These are phyloP conservation scores for Bothriochloa decipiens DNA, from an alignment of 176 grass and related monocot genomes.

Conservation along the genomic window DNA sequence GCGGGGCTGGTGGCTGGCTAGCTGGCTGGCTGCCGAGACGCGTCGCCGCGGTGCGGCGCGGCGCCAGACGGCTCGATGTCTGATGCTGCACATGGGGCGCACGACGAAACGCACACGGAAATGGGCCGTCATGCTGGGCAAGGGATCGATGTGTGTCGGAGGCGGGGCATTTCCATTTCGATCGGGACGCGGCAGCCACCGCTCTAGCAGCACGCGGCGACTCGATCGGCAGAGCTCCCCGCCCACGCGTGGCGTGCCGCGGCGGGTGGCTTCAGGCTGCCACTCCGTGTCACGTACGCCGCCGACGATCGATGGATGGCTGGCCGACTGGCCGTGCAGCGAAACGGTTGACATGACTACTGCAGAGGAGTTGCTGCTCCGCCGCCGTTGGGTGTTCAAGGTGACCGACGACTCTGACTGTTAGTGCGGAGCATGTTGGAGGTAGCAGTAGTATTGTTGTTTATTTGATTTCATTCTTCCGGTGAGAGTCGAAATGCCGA, in stretches of 20 bases:
- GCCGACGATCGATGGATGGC: not conserved
- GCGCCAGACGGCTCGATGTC: not conserved
- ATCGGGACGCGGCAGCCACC: not conserved
- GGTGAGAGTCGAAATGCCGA: not conserved
- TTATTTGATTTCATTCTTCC: not conserved
- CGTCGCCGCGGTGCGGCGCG: slow-evolving; percentile 9
- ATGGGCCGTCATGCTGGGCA: not conserved
- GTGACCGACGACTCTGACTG: too few relatives aligned
- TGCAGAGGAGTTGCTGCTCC: too few relatives aligned
- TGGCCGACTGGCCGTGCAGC: not conserved
- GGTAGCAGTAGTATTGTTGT: not conserved
- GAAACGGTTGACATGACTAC: too few relatives aligned
- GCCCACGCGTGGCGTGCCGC: not conserved
- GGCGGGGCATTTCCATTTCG: not conserved
- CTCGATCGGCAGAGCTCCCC: not conserved
- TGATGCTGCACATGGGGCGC: not conserved
- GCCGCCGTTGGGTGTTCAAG: too few relatives aligned
- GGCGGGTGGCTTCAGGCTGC: not conserved
- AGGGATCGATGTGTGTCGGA: too few relatives aligned
- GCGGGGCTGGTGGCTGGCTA: too few relatives aligned
- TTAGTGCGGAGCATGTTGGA: not conserved
- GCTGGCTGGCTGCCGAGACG: not conserved
- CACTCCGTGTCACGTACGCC: not conserved
- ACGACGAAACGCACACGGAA: slow-evolving; percentile 12
- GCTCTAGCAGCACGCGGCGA: not conserved